phyloP scores from a whole-genome alignment of 2,329 filamentous ascomycete species.

The Cordyceps javanica region DNA sequence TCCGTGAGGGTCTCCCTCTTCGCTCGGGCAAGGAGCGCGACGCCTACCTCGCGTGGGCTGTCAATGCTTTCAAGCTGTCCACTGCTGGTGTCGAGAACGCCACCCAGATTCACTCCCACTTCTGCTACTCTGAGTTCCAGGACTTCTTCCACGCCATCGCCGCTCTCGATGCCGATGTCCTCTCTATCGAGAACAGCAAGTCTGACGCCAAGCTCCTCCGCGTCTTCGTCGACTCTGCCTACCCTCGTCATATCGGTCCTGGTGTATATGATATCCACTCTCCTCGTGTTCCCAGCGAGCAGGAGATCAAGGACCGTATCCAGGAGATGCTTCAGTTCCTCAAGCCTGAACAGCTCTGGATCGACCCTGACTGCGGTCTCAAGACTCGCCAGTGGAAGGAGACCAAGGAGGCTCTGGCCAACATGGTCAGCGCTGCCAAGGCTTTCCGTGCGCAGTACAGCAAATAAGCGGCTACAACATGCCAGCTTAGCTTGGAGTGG shows the following conservation, averaged over 20 bases:
- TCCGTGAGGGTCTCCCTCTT: conserved; percentile 98
- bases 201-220: conserved; percentile 98
- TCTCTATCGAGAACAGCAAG: conserved; percentile 99
- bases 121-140: conserved; percentile 99
- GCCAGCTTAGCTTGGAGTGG: background rate
- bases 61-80: conserved; percentile 95
- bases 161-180: conserved; percentile 93
- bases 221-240: conserved; percentile 95
- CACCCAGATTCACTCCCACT: conserved; percentile 99
- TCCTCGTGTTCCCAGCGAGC: conserved; percentile 90
- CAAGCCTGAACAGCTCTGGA: conserved; percentile 98
- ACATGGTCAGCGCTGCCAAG: conserved; percentile 99
- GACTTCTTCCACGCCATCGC: conserved; percentile 99
- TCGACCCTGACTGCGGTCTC: conserved; percentile 98
- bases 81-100: conserved; percentile 89
- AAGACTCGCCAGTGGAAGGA: conserved; percentile 99
- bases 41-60: conserved; percentile 94
- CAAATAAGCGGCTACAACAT: conserved; percentile 41
- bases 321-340: conserved; percentile 97
- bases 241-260: conserved; percentile 96
- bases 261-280: conserved; percentile 99
- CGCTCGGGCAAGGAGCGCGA: conserved; percentile 90
- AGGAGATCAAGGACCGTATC: conserved; percentile 97
- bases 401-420: conserved; percentile 91
- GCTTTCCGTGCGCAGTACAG: conserved; percentile 86